phyloP scores from a whole-genome alignment of 768 basidiomycete genomes.

The Mycena rebaudengoi region DNA sequence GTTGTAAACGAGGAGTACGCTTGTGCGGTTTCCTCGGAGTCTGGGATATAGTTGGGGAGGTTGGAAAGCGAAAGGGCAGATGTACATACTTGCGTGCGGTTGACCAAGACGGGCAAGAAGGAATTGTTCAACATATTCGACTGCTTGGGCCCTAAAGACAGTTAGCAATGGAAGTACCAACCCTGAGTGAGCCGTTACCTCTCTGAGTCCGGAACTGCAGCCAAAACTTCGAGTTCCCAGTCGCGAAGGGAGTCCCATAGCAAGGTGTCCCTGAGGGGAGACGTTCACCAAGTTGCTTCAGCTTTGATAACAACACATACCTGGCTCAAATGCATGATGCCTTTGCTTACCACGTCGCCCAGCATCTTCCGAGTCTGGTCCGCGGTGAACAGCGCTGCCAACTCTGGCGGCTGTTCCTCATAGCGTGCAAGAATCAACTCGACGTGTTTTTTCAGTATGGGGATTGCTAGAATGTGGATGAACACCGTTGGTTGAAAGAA shows the following conservation, averaged over 20 bases:
- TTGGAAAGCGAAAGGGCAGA: neutral
- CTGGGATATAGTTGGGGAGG: conserved; percentile 48
- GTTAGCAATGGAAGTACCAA: neutral
- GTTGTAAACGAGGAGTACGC: conserved; percentile 92
- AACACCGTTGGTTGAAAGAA: conserved; percentile 4
- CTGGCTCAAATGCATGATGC: conserved; percentile 68
- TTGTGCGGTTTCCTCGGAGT: conserved; percentile 82
- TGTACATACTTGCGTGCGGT: conserved; percentile 74
- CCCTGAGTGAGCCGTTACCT: conserved; percentile 43
- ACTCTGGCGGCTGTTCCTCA: conserved; percentile 54
- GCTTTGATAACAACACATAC: conserved; percentile 43
- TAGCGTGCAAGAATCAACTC: conserved; percentile 62
- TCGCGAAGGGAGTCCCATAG: conserved; percentile 79
- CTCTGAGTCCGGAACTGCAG: conserved; percentile 53
- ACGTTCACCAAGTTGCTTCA: neutral
- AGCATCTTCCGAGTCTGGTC: conserved; percentile 70
- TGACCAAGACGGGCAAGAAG: conserved; percentile 75
- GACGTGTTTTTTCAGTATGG: conserved; percentile 73
- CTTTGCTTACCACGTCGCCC: conserved; percentile 61
- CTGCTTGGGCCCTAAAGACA: conserved; percentile 47
- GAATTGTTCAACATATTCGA: conserved; percentile 63
- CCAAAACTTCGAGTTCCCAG: conserved; percentile 77
- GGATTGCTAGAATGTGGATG: conserved; percentile 64
- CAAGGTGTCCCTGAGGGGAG: conserved; percentile 62
- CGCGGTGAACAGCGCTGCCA: conserved; percentile 67